These are phyloP conservation scores for Populus alba DNA, from an alignment of 345 rosid genomes.

Conservation along the genomic window DNA sequence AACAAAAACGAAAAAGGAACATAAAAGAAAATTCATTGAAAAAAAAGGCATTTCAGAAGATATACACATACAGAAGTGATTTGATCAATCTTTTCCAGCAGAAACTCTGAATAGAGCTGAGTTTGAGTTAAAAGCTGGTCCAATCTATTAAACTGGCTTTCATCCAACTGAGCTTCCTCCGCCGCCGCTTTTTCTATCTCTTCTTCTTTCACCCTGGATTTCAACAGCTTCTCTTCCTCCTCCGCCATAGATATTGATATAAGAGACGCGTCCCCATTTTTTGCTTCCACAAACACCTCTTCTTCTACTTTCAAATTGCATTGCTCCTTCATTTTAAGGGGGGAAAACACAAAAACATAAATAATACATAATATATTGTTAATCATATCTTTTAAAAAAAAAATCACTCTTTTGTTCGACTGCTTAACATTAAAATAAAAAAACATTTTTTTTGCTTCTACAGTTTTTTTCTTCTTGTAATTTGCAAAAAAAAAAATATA, in stretches of 20 bases:
- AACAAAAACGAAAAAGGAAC: not conserved
- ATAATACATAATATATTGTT: no score
- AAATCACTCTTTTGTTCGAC: no score
- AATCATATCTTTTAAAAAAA: no score
- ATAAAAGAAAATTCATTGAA: constrained; percentile 3
- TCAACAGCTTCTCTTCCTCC: constrained; percentile 66
- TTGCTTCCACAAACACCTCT: constrained; percentile 33
- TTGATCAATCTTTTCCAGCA: constrained; percentile 88
- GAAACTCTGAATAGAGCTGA: constrained; percentile 71
- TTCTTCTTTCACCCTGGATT: constrained; percentile 49
- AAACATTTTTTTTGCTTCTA: no score
- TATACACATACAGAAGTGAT: constrained; percentile 49
- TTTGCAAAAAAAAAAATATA: not conserved
- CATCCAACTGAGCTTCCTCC: constrained; percentile 46
- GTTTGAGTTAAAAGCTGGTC: constrained; percentile 89
- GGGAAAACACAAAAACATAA: no score
- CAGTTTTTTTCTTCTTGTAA: no score
- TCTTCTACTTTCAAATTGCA: constrained; percentile 34
- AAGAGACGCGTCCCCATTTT: constrained; percentile 53
- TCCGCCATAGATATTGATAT: constrained; percentile 51
- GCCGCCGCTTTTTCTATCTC: constrained; percentile 20
- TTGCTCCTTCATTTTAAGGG: constrained; percentile 5
- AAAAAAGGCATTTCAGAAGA: constrained; percentile 9
- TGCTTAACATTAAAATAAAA: no score
- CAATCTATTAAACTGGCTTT: constrained; percentile 55